phyloP scores from a whole-genome alignment of 257 asterid genomes.

The Nicotiana sylvestris region DNA sequence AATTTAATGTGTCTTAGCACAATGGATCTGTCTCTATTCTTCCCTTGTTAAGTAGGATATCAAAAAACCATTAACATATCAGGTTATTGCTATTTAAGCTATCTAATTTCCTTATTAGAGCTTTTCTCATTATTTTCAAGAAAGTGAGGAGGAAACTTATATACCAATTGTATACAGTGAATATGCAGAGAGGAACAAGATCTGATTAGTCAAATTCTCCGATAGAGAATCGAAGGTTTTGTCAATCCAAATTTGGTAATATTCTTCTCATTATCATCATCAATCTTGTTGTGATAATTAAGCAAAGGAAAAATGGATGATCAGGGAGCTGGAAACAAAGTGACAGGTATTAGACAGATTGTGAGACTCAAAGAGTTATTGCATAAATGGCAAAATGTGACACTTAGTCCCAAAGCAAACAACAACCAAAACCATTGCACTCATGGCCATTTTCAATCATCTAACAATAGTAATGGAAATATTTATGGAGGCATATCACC shows the following conservation, averaged over 20 bases:
- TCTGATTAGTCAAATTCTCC: constrained; percentile 33
- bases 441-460: not conserved
- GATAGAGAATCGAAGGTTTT: constrained; percentile 11
- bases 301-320: constrained; percentile 39
- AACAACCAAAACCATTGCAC: not conserved
- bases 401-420: constrained; percentile 36
- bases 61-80: not conserved
- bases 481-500: constrained; percentile 33
- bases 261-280: constrained; percentile 12
- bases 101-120: not conserved
- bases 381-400: constrained; percentile 59
- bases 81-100: not conserved
- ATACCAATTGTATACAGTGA: not conserved
- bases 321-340: constrained; percentile 44
- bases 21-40: constrained; percentile 4
- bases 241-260: not conserved
- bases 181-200: constrained; percentile 43
- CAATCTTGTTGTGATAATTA: constrained; percentile 12
- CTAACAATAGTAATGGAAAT: not conserved
- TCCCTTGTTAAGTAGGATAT: not conserved
- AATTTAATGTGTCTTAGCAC: not conserved
- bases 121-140: not conserved
- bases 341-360: constrained; percentile 66
- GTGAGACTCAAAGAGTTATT: constrained; percentile 63
- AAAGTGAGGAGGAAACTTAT: not conserved